These are phyloP conservation scores for Tritrichomonas musculus DNA, from an alignment of 208 protist species.

Conservation along the genomic window DNA sequence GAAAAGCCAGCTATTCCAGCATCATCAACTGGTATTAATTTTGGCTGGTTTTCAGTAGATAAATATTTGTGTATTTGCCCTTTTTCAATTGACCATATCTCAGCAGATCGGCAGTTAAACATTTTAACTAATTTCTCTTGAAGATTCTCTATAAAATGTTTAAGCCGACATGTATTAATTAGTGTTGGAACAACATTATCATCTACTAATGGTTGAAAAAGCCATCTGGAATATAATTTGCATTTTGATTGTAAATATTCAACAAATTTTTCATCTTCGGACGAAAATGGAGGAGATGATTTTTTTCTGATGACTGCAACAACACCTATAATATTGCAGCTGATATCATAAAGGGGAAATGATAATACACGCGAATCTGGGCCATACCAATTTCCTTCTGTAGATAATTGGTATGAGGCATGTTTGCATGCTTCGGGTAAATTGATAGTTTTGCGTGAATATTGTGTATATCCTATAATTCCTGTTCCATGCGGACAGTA, in stretches of 20 bases:
- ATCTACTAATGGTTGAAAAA: conserved; percentile 26
- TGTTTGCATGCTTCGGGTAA: not conserved
- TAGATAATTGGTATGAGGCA: not conserved
- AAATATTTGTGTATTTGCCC: not conserved
- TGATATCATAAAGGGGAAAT: not conserved
- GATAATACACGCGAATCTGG: not conserved
- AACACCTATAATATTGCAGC: not conserved
- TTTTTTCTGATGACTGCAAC: not conserved
- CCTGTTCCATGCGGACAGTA: conserved; percentile 22
- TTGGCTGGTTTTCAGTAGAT: not conserved
- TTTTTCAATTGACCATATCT: not conserved
- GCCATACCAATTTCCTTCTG: not conserved
- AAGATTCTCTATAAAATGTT: not conserved
- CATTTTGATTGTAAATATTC: conserved; percentile 31
- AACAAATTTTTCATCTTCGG: conserved; percentile 31
- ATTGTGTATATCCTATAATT: conserved; percentile 1
- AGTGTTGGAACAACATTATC: not conserved
- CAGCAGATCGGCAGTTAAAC: not conserved
- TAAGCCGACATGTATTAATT: not conserved
- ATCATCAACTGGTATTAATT: not conserved
- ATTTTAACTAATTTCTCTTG: not conserved
- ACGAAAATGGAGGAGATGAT: not conserved
- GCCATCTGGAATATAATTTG: not conserved
- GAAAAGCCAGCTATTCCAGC: not conserved
- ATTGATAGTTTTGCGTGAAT: not conserved